phyloP scores from a whole-genome alignment of 2,329 filamentous ascomycete species.

The Arthrobotrys entomopaga region DNA sequence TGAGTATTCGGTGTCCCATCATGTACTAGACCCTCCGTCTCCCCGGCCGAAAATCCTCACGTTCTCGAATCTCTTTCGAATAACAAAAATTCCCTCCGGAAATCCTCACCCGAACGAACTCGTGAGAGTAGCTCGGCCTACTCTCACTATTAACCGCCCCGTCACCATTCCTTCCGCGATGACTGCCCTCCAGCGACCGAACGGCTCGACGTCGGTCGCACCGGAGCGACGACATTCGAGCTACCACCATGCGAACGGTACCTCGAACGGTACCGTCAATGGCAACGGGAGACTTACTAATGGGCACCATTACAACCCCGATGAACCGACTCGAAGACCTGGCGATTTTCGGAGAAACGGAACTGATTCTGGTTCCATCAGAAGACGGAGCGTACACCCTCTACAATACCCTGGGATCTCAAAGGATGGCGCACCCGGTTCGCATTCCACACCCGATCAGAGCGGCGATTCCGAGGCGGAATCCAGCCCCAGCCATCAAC shows the following conservation, averaged over 20 bases:
- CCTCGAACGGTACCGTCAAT: constrained; percentile 17
- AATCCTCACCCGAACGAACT: not conserved
- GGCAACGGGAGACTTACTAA: constrained; percentile 38
- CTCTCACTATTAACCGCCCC: constrained; percentile 20
- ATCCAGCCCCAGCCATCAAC: constrained; percentile 27
- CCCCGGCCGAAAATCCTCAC: constrained; percentile 43
- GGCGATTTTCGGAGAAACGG: constrained; percentile 38
- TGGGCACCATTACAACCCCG: constrained; percentile 22
- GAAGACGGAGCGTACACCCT: constrained; percentile 26
- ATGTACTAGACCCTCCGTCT: constrained; percentile 45
- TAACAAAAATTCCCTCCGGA: no score
- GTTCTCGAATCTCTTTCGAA: constrained; percentile 15
- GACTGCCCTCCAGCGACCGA: constrained; percentile 53
- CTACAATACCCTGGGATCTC: constrained; percentile 10
- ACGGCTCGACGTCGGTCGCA: constrained; percentile 47
- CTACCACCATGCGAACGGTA: constrained; percentile 41
- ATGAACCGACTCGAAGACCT: constrained; percentile 26
- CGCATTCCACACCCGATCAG: constrained; percentile 39
- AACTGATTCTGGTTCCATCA: constrained; percentile 40
- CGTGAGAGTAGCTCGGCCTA: constrained; percentile 44
- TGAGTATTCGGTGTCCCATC: constrained; percentile 39
- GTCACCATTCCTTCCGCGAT: constrained; percentile 47
- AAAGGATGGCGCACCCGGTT: constrained; percentile 30
- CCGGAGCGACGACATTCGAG: constrained; percentile 51
- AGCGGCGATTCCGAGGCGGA: constrained; percentile 49